Base-by-base conservation (phyloP, 768 basidiomycete genomes). In the Gymnopilus junonius region DNA sequence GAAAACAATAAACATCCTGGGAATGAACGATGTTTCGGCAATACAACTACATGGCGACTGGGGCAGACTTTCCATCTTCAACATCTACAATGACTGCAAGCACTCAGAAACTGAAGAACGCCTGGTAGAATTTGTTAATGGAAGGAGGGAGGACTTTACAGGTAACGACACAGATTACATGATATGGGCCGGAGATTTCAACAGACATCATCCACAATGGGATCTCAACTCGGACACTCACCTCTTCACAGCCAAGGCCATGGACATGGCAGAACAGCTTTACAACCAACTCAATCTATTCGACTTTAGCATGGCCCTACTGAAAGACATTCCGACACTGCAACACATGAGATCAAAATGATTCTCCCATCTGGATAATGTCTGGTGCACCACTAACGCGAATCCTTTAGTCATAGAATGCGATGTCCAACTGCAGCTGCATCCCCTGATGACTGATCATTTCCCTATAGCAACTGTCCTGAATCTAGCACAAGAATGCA, bases 311-410 rank as follows among this genome's bases (percentile, higher is more conserved):
- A 77, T 79, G 79, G 56, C 69, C 0, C 75, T 86, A 0, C 79
- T 75, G 0, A 64, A 67, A 17, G 71, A 69, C 1, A 67, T 72
- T 0, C 80, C 79, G 0, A 87, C 79, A 0, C 71, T 85, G 0
- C 32, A 75, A 17, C 67, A 74, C 0, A 35, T 39, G 0, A 43
- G 27, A 2, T 73, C 79, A 0, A 74, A 76, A n/a, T 79, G 78
- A 48, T 73, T 66, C 29, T 78, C 80, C 1, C 57, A 79, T 5
- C 75, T 76, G 1, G 82, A 85, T 69, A 85, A 85, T 57, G 77
- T 85, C 0, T 85, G 79, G 62, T 64, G 67, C 34, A 67, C 76
- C 2, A 39, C 46, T 0, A 32, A 58, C 0, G 34, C 75, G 0
- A 12, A 48, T 0, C 62, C 70, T 0, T 7, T 29, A 1, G 46